A percentile compares a stretch with the other conserved stretches of the same genome.
Evolutionary conservation across 2,329 filamentous ascomycete species (phyloP).

Genomic region (Sporothrix curviconia): DNA sequence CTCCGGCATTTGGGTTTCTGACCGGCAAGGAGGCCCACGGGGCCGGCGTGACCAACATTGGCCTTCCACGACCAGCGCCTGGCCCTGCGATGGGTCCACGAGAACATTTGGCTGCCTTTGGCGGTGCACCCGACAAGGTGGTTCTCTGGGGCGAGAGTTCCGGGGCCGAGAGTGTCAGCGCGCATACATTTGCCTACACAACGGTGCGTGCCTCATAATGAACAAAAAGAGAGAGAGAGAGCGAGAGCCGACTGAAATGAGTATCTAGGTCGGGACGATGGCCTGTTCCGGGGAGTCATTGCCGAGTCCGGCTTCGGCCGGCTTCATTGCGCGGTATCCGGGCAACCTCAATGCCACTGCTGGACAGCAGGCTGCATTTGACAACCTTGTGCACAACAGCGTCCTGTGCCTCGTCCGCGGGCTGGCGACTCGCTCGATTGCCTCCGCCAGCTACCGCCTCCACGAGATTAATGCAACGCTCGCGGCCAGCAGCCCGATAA

Average conservation of each 20-base stretch:
- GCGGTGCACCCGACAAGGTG: conserved; percentile 40
- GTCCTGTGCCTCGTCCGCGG: neutral
- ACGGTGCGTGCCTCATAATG: conserved; percentile 34
- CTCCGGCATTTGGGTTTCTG: conserved; percentile 47
- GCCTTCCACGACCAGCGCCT: conserved; percentile 44
- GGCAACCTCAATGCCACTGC: conserved; percentile 33
- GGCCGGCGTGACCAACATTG: conserved; percentile 43
- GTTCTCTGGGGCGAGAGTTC: conserved; percentile 50
- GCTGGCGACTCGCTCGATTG: conserved; percentile 20
- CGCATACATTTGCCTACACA: conserved; percentile 47
- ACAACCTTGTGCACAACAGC: conserved; percentile 9
- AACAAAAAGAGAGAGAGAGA: too few relatives aligned
- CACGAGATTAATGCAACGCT: conserved; percentile 23
- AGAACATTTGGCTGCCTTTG: conserved; percentile 45
- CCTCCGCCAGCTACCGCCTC: conserved; percentile 28
- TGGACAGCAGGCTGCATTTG: conserved; percentile 21
- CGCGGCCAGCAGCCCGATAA: conserved; percentile 2
- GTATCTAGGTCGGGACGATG: conserved; percentile 38
- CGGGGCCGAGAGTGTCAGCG: conserved; percentile 43
- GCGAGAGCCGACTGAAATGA: too few relatives aligned
- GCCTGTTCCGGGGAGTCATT: conserved; percentile 48
- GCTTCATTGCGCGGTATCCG: conserved; percentile 9
- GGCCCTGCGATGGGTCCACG: conserved; percentile 43
- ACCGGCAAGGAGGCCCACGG: conserved; percentile 36
- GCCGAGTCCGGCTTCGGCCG: conserved; percentile 23